These are phyloP conservation scores for Lippia alba DNA, from an alignment of 305 asterid genomes.

Conservation along the genomic window DNA sequence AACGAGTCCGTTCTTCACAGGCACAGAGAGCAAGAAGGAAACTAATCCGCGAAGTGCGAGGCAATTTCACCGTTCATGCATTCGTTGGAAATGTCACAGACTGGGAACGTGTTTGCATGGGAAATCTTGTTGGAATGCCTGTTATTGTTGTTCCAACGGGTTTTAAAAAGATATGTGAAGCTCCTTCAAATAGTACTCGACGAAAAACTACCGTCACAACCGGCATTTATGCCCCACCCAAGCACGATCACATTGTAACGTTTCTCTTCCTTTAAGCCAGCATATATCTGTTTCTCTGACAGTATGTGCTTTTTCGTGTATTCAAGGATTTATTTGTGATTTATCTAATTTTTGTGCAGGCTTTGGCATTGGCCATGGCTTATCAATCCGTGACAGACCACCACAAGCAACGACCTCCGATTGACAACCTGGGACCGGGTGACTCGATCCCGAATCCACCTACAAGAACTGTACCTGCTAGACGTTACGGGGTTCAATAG, in stretches of 20 bases:
- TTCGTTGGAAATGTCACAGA: slow-evolving; percentile 83
- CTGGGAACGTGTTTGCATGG: slow-evolving; percentile 83
- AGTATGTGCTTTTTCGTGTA: too few species aligned
- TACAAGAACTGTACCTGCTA: slow-evolving; percentile 40
- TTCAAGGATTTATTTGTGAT: not conserved
- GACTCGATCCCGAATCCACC: slow-evolving; percentile 64
- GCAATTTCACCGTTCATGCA: slow-evolving; percentile 71
- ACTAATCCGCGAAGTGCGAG: slow-evolving; percentile 72
- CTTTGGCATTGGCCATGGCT: slow-evolving; percentile 85
- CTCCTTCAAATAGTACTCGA: slow-evolving; percentile 57
- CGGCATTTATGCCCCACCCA: slow-evolving; percentile 86
- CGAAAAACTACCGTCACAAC: slow-evolving; percentile 75
- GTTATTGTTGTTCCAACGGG: slow-evolving; percentile 86
- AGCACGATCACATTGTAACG: slow-evolving; percentile 82
- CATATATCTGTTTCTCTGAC: not conserved
- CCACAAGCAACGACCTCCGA: slow-evolving; percentile 86
- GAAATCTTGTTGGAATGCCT: slow-evolving; percentile 93
- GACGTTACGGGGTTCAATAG: slow-evolving; percentile 52
- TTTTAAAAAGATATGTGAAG: slow-evolving; percentile 62
- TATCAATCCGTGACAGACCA: slow-evolving; percentile 77
- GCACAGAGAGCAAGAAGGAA: slow-evolving; percentile 89
- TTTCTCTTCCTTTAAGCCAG: slow-evolving; percentile 12
- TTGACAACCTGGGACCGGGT: slow-evolving; percentile 65
- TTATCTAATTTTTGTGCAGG: slow-evolving; percentile 43
- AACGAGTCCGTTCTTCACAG: slow-evolving; percentile 39